phyloP scores from a whole-genome alignment of 148 eudicot genomes.

The Silene conica region DNA sequence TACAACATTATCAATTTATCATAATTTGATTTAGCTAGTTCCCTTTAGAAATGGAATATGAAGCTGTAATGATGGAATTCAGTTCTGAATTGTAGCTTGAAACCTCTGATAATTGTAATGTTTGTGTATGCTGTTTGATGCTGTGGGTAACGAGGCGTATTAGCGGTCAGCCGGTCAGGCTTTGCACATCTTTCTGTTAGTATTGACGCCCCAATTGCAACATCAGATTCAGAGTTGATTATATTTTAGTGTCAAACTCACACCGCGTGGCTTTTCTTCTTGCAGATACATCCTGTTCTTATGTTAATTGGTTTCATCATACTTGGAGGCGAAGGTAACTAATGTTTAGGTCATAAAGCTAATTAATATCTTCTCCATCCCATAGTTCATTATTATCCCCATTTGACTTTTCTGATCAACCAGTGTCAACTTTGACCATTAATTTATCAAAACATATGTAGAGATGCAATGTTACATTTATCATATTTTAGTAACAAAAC shows the following conservation, averaged over 20 bases:
- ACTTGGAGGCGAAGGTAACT: constrained; percentile 93
- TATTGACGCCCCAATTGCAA: background rate
- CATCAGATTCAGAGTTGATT: background rate
- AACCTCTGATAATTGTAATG: background rate
- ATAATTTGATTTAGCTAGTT: background rate
- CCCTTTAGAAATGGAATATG: background rate
- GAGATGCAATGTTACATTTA: no score
- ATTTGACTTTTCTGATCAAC: background rate
- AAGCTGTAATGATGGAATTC: background rate
- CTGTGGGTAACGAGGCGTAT: no score
- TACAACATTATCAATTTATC: no score
- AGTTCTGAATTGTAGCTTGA: background rate
- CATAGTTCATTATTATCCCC: background rate
- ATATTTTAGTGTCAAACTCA: background rate
- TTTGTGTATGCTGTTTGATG: background rate
- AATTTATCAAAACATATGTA: no score
- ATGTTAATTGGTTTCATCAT: constrained; percentile 80
- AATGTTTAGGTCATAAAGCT: background rate
- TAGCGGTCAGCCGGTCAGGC: no score
- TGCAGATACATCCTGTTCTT: constrained; percentile 82
- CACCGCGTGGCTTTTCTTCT: background rate
- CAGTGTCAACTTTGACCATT: background rate
- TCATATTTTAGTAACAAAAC: background rate
- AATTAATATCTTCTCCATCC: background rate
- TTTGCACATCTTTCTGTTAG: background rate